These are phyloP conservation scores for Clarireedia sp. DNA, from an alignment of 2,329 filamentous ascomycete species.

Conservation along the genomic window DNA sequence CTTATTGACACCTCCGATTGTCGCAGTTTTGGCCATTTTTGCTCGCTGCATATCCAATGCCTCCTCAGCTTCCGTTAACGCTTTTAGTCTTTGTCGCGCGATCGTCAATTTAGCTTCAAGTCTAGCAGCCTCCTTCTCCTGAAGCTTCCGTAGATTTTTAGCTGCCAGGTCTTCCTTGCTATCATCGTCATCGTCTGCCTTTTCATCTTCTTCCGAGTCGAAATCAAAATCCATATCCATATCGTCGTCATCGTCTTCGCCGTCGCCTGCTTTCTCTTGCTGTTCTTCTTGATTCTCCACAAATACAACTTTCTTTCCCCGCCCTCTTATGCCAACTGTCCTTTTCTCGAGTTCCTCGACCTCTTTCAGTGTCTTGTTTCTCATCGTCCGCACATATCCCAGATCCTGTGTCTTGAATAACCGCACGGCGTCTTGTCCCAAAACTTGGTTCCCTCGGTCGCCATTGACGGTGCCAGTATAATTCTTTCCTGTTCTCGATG, in stretches of 20 bases:
- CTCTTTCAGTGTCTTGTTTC: conserved; percentile 52
- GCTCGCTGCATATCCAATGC: conserved; percentile 51
- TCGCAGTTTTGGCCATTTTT: conserved; percentile 58
- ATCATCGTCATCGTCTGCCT: conserved; percentile 11
- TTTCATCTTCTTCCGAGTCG: conserved; percentile 13
- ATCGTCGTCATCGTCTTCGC: conserved; percentile 13
- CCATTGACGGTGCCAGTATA: conserved; percentile 50
- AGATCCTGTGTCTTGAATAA: conserved; percentile 63
- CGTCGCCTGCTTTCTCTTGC: conserved; percentile 14
- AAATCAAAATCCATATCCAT: conserved; percentile 25
- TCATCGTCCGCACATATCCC: conserved; percentile 55
- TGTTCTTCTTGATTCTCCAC: conserved; percentile 26
- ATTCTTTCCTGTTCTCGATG: conserved; percentile 42
- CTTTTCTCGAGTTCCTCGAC: conserved; percentile 47
- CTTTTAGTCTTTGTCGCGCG: conserved; percentile 46
- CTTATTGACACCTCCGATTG: conserved; percentile 50
- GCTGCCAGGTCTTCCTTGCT: conserved; percentile 19
- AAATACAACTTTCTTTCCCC: conserved; percentile 32
- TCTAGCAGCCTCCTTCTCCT: conserved; percentile 39
- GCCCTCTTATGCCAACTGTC: conserved; percentile 34
- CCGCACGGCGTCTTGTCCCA: conserved; percentile 50
- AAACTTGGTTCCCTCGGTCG: conserved; percentile 47
- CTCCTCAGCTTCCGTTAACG: conserved; percentile 47
- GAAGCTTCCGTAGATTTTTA: conserved; percentile 33
- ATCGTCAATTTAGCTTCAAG: conserved; percentile 42